phyloP scores from a whole-genome alignment of 306 rosid species.

The Fagus sylvatica region DNA sequence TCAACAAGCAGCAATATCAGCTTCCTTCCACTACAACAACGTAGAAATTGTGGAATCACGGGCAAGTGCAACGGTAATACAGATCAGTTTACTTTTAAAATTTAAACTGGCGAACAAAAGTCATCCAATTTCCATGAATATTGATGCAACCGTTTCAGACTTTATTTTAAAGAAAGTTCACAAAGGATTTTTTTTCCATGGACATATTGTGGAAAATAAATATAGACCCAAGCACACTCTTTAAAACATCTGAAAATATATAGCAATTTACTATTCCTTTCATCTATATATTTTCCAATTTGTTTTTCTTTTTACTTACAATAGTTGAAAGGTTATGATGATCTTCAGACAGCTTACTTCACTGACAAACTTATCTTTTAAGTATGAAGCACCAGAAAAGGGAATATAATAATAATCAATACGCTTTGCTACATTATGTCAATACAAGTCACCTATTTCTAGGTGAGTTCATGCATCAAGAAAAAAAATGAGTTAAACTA shows the following conservation, averaged over 20 bases:
- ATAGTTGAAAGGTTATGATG: background rate
- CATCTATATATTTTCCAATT: background rate
- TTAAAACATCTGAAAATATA: background rate
- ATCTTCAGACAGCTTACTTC: background rate
- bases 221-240: background rate
- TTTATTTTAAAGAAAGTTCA: background rate
- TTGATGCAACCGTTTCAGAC: background rate
- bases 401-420: background rate
- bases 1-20: conserved; percentile 93
- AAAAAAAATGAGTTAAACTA: background rate
- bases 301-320: background rate
- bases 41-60: conserved; percentile 93
- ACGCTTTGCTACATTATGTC: background rate
- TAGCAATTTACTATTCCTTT: background rate
- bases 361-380: background rate
- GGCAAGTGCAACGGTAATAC: conserved; percentile 55
- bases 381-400: background rate
- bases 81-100: background rate
- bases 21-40: conserved; percentile 84
- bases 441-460: background rate
- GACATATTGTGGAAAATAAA: background rate
- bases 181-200: background rate
- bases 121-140: background rate
- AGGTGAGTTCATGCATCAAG: background rate
- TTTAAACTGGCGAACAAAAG: background rate